phyloP scores from a whole-genome alignment of 352 stramenopile genomes.

The Phytophthora meadii region DNA sequence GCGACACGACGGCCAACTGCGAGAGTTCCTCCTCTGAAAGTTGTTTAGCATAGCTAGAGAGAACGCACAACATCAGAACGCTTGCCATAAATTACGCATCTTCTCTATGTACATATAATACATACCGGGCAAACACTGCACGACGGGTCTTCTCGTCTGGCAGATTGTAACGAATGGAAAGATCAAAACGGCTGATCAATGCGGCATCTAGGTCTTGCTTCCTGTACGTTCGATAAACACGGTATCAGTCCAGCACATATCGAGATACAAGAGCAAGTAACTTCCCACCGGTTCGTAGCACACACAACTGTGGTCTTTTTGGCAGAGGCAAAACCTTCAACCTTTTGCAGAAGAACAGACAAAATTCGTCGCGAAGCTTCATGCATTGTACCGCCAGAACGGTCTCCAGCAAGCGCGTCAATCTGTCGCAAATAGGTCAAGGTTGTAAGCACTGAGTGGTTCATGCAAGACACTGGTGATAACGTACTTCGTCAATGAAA shows the following conservation, averaged over 20 bases:
- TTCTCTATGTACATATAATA: background rate
- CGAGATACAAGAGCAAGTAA: too few relatives aligned
- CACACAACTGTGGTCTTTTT: slow-evolving; percentile 94
- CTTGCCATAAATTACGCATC: background rate
- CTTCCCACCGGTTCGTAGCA: slow-evolving; percentile 85
- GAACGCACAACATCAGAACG: slow-evolving; percentile 7
- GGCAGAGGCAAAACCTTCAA: slow-evolving; percentile 93
- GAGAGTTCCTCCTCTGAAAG: slow-evolving; percentile 74
- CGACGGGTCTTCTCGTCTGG: slow-evolving; percentile 83
- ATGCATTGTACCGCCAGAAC: slow-evolving; percentile 90
- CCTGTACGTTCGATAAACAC: slow-evolving; percentile 36
- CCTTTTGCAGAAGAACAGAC: slow-evolving; percentile 92
- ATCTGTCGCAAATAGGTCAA: slow-evolving; percentile 54
- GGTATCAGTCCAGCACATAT: too few relatives aligned
- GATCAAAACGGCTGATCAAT: slow-evolving; percentile 93
- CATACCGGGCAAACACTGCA: slow-evolving; percentile 89
- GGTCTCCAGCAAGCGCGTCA: slow-evolving; percentile 90
- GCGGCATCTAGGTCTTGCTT: slow-evolving; percentile 94
- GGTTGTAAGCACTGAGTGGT: background rate
- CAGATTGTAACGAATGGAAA: slow-evolving; percentile 93
- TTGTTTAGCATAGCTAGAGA: slow-evolving; percentile 89
- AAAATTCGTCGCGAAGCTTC: slow-evolving; percentile 93
- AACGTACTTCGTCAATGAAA: slow-evolving; percentile 93
- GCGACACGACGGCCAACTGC: slow-evolving; percentile 79
- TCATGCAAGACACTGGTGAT: background rate